Evolutionary conservation across 148 eudicot species (phyloP).

Genomic region (Vaccinium vitisidaea): DNA sequence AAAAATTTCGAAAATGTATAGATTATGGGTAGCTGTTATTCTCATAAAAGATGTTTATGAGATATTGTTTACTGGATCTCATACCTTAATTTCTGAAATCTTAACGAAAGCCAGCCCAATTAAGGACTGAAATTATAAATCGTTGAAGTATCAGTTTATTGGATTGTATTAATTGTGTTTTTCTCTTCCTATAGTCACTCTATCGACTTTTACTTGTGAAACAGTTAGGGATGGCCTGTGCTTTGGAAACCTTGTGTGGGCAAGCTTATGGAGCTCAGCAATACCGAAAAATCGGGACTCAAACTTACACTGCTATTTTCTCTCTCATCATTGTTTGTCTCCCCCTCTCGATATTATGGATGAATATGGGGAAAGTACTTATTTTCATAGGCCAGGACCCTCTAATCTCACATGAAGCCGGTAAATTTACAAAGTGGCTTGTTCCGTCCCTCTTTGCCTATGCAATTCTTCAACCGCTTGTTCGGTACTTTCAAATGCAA

Average conservation of each 20-base stretch:
- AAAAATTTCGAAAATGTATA: not conserved
- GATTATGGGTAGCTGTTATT: not conserved
- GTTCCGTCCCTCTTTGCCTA: constrained; percentile 63
- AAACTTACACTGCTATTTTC: constrained; percentile 71
- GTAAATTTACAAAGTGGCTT: constrained; percentile 55
- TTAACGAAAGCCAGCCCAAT: not conserved
- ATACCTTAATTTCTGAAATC: not conserved
- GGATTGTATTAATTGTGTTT: not conserved
- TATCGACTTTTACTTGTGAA: constrained; percentile 4
- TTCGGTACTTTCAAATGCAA: constrained; percentile 71
- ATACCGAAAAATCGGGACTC: constrained; percentile 74
- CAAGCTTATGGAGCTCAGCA: constrained; percentile 88
- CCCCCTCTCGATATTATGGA: constrained; percentile 69
- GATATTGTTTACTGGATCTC: not conserved
- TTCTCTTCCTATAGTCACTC: not conserved
- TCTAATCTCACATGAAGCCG: constrained; percentile 69
- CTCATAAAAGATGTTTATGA: not conserved
- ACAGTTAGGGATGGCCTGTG: constrained; percentile 80
- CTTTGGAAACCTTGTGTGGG: constrained; percentile 79
- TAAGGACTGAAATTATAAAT: not conserved
- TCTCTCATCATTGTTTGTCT: constrained; percentile 59
- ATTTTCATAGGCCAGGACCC: constrained; percentile 72
- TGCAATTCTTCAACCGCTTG: constrained; percentile 67
- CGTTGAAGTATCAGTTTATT: not conserved
- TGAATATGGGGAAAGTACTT: constrained; percentile 50